These are phyloP conservation scores for Trametes sp. DNA, from an alignment of 1,284 basidiomycete species.

Conservation along the genomic window DNA sequence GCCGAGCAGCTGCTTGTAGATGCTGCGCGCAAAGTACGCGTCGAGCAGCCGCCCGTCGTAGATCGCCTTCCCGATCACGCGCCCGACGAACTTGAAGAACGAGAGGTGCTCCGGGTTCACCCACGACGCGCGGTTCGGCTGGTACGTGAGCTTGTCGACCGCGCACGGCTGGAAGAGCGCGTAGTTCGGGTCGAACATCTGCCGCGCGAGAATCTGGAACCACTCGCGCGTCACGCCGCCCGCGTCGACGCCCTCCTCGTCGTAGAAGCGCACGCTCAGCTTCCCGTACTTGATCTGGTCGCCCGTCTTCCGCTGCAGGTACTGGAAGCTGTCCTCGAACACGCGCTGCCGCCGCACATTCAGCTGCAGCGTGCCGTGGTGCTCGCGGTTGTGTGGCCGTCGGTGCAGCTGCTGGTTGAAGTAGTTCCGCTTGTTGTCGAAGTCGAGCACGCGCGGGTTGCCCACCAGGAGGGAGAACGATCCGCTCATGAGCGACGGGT, in stretches of 20 bases:
- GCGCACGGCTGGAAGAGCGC: conserved; percentile 98
- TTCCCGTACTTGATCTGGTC: conserved; percentile 99
- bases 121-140: conserved; percentile 95
- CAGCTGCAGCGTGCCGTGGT: conserved; percentile 86
- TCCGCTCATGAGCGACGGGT: conserved; percentile 97
- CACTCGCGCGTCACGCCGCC: conserved; percentile 98
- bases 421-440: conserved; percentile 99
- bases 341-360: conserved; percentile 94
- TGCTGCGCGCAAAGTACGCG: conserved; percentile 96
- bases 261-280: conserved; percentile 95
- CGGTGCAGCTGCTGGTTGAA: conserved; percentile 97
- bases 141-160: conserved; percentile 93
- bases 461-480: conserved; percentile 97
- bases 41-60: conserved; percentile 96
- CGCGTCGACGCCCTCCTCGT: conserved; percentile 98
- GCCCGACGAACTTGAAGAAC: conserved; percentile 99
- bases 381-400: conserved; percentile 80
- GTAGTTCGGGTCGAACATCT: conserved; percentile 99
- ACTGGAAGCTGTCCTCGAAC: conserved; percentile 97
- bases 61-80: conserved; percentile 96
- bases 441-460: conserved; percentile 97
- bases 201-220: conserved; percentile 97
- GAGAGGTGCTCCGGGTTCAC: conserved; percentile 95
- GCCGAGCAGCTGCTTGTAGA: conserved; percentile 93
- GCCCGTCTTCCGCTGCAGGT: conserved; percentile 88